phyloP scores from a whole-genome alignment of 805 yeast species.

The Brettanomyces anomalus region DNA sequence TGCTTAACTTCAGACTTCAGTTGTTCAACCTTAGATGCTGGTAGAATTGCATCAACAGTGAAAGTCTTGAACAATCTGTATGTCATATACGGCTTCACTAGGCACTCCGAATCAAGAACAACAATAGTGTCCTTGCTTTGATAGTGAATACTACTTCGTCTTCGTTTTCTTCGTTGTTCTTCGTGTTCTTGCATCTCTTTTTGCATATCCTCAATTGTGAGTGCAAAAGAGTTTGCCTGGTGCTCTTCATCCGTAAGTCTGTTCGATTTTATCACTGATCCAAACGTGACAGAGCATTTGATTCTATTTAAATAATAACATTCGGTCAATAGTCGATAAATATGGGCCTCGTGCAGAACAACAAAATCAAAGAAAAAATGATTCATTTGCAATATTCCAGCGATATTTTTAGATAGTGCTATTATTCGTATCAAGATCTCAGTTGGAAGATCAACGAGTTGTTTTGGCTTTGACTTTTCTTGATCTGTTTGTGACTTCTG shows the following conservation, averaged over 20 bases:
- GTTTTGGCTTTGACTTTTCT: neutral
- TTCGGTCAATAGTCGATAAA: neutral
- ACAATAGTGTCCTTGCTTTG: neutral
- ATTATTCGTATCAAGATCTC: slow-evolving; percentile 10
- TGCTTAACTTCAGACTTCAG: neutral
- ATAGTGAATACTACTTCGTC: neutral
- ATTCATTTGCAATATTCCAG: slow-evolving; percentile 2
- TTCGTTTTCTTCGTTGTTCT: neutral
- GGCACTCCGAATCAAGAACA: neutral
- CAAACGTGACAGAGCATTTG: neutral
- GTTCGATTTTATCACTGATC: neutral
- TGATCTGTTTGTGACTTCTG: neutral
- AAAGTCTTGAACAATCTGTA: neutral
- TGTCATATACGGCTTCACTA: neutral
- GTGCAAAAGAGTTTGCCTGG: neutral
- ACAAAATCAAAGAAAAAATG: slow-evolving; percentile 8
- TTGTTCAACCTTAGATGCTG: neutral
- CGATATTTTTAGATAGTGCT: slow-evolving; percentile 7
- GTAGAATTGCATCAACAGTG: neutral
- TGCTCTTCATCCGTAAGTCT: slow-evolving; percentile 1
- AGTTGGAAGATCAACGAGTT: slow-evolving; percentile 6
- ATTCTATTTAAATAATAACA: neutral
- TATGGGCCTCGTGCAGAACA: slow-evolving; percentile 1
- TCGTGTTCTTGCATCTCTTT: neutral
- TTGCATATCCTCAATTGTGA: neutral